phyloP scores from a whole-genome alignment of 768 basidiomycete genomes.

The Leccinum longicurvipes region DNA sequence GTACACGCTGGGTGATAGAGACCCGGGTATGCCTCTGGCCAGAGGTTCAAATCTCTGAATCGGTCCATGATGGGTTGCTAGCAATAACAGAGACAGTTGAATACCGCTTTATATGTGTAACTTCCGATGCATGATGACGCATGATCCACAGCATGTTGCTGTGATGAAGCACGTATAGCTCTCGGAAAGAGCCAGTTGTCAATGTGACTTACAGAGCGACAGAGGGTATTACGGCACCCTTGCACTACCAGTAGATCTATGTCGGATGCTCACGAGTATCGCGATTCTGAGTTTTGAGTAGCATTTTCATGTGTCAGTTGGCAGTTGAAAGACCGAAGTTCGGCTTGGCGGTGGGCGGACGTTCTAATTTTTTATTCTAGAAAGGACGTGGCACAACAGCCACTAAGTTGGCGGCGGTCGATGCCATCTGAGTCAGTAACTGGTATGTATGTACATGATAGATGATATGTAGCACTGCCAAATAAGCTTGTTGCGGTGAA shows the following conservation, averaged over 20 bases:
- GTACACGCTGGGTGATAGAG: neutral
- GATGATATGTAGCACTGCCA: too few species aligned
- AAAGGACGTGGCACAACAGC: constrained; percentile 17
- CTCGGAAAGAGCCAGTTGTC: neutral
- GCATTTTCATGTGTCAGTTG: neutral
- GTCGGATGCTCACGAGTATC: constrained; percentile 18
- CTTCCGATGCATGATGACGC: neutral
- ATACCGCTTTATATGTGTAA: constrained; percentile 12
- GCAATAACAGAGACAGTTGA: neutral
- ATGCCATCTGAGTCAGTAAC: too few species aligned
- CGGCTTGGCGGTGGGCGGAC: neutral
- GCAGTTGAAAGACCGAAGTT: neutral
- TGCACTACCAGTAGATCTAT: neutral
- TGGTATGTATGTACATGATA: too few species aligned
- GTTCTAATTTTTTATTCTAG: constrained; percentile 15
- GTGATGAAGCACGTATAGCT: constrained; percentile 7
- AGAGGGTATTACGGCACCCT: constrained; percentile 4
- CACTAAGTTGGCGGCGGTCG: constrained; percentile 1
- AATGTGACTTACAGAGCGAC: too few species aligned
- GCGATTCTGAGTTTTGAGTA: constrained; percentile 16
- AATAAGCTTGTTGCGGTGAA: too few species aligned
- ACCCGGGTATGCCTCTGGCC: constrained; percentile 7
- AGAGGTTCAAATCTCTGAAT: neutral
- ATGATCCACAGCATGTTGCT: constrained; percentile 26
- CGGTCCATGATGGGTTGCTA: constrained; percentile 15